These are phyloP conservation scores for Malassezia arunalokei DNA, from an alignment of 1,284 basidiomycete genomes.

Conservation along the genomic window DNA sequence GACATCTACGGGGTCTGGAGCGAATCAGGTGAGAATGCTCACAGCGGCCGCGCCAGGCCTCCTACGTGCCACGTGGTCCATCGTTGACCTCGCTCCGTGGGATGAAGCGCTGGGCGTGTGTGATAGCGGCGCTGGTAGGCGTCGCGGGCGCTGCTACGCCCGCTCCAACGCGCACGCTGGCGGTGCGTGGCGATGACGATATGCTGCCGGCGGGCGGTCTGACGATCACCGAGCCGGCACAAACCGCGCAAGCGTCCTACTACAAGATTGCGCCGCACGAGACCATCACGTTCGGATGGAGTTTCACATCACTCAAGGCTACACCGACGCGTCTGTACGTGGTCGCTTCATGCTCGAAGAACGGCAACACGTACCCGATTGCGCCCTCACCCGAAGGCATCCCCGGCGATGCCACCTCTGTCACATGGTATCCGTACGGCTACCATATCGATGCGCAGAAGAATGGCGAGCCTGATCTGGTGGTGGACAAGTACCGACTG, in stretches of 20 bases:
- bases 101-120: not conserved
- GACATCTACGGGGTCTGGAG: too few relatives aligned
- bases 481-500: slow-evolving; percentile 38
- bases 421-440: slow-evolving; percentile 40
- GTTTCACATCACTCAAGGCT: slow-evolving; percentile 37
- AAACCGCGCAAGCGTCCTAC: slow-evolving; percentile 38
- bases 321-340: slow-evolving; percentile 30
- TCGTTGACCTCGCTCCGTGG: too few relatives aligned
- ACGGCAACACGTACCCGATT: slow-evolving; percentile 37
- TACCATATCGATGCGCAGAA: slow-evolving; percentile 25
- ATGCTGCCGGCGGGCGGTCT: slow-evolving; percentile 27
- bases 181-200: not conserved
- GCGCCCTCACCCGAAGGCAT: slow-evolving; percentile 24
- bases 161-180: not conserved
- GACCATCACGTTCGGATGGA: slow-evolving; percentile 43
- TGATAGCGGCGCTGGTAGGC: not conserved
- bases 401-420: slow-evolving; percentile 31
- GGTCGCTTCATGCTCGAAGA: slow-evolving; percentile 37
- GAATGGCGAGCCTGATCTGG: slow-evolving; percentile 29
- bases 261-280: slow-evolving; percentile 43
- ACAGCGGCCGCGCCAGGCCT: too few relatives aligned
- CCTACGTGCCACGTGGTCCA: too few relatives aligned
- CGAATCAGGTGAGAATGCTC: too few relatives aligned
- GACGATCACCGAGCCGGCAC: slow-evolving; percentile 36
- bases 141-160: not conserved